Evolutionary conservation across 352 stramenopile species (phyloP).

Genomic region (Globisporangium recalcitrans): DNA sequence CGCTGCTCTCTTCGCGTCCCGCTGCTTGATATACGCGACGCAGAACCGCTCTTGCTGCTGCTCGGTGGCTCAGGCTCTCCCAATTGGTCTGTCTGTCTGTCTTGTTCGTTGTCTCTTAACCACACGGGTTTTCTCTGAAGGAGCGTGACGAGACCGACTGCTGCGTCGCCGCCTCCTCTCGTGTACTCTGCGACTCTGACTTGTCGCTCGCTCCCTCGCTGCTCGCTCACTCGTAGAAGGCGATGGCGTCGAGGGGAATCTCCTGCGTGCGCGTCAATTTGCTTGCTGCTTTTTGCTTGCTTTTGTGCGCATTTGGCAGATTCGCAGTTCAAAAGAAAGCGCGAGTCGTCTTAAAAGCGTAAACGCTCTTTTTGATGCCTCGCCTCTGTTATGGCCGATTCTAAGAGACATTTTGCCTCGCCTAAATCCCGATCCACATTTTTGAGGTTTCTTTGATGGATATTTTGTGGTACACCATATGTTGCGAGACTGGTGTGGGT

Average conservation of each 20-base stretch:
- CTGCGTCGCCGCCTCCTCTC: not conserved
- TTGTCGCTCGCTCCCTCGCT: not conserved
- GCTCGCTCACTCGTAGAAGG: not conserved
- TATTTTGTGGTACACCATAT: too few species aligned
- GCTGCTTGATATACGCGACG: not conserved
- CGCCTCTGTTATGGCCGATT: too few species aligned
- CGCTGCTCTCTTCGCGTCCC: not conserved
- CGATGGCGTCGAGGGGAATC: slow-evolving; percentile 1
- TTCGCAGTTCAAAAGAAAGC: too few species aligned
- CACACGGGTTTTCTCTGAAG: too few species aligned
- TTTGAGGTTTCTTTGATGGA: too few species aligned
- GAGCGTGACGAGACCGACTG: not conserved
- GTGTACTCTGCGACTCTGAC: not conserved
- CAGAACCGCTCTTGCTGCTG: not conserved
- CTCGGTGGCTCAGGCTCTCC: not conserved
- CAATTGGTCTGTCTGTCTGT: not conserved
- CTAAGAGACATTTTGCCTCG: too few species aligned
- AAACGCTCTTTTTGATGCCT: too few species aligned
- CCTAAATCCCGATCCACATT: too few species aligned
- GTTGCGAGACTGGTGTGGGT: not conserved
- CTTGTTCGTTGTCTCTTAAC: too few species aligned
- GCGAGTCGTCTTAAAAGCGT: not conserved
- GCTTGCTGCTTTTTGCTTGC: not conserved
- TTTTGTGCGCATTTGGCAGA: not conserved
- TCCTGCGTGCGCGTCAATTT: slow-evolving; percentile 8